Conservation (phyloP, 352 stramenopile genomes). For the Globisporangium nunn region DNA sequence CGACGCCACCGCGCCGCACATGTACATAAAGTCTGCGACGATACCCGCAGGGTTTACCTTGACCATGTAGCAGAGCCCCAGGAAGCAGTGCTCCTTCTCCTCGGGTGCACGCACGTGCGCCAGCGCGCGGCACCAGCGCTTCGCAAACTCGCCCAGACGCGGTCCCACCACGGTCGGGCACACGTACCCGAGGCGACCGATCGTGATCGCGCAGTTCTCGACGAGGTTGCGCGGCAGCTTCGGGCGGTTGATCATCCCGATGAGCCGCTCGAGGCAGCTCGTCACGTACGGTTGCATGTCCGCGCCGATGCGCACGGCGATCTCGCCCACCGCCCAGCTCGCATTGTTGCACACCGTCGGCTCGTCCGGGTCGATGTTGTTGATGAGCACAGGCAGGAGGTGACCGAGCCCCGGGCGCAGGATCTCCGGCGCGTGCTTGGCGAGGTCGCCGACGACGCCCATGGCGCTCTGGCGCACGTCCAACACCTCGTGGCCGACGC, state of each 20-base stretch:
- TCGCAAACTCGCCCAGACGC: slow-evolving; percentile 81
- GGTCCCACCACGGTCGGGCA: slow-evolving; percentile 78
- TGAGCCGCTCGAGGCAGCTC: slow-evolving; percentile 52
- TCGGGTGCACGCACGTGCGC: slow-evolving; percentile 74
- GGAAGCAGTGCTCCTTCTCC: slow-evolving; percentile 89
- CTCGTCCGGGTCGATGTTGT: slow-evolving; percentile 84
- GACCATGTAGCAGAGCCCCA: slow-evolving; percentile 88
- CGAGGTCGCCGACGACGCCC: slow-evolving; percentile 84
- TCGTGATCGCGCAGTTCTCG: slow-evolving; percentile 89
- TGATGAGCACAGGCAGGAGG: slow-evolving; percentile 78
- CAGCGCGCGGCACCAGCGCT: slow-evolving; percentile 84
- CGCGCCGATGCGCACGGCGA: slow-evolving; percentile 75
- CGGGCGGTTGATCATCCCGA: slow-evolving; percentile 84
- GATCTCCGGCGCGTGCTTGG: slow-evolving; percentile 73
- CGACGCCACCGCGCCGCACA: slow-evolving; percentile 84
- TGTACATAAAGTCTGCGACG: slow-evolving; percentile 86
- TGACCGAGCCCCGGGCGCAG: slow-evolving; percentile 67
- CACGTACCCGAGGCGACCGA: slow-evolving; percentile 83
- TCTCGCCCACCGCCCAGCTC: slow-evolving; percentile 88
- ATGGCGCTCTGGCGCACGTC: slow-evolving; percentile 88
- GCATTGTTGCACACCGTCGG: slow-evolving; percentile 91
- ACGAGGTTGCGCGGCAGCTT: slow-evolving; percentile 84
- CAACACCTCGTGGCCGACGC: slow-evolving; percentile 79
- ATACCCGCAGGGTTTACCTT: slow-evolving; percentile 87
- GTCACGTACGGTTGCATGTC: slow-evolving; percentile 85